Evolutionary conservation across 1,284 basidiomycete species (phyloP).

Genomic region (Volvariella surrecta): DNA sequence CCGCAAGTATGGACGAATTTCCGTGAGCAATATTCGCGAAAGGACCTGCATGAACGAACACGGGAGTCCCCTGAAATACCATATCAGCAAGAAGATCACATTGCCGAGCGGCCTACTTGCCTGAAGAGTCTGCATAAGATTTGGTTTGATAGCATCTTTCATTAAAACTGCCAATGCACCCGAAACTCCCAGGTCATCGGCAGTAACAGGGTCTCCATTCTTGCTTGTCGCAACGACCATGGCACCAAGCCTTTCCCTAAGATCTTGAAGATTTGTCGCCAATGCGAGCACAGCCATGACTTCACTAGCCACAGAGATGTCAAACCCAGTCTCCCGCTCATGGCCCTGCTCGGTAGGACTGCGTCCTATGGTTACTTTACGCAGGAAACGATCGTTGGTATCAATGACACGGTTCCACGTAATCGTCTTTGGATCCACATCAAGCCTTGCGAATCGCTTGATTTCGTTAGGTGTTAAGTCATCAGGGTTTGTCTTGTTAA

Average conservation of each 20-base stretch:
- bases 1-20: constrained; percentile 97
- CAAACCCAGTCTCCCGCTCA: constrained; percentile 87
- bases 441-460: constrained; percentile 83
- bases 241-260: constrained; percentile 84
- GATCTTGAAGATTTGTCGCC: constrained; percentile 83
- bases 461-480: constrained; percentile 92
- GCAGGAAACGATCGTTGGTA: constrained; percentile 95
- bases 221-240: constrained; percentile 99
- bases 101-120: constrained; percentile 21
- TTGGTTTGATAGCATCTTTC: constrained; percentile 99
- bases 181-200: constrained; percentile 94
- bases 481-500: constrained; percentile 90
- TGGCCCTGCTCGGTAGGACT: constrained; percentile 87
- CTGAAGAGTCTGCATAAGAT: constrained; percentile 97
- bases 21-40: constrained; percentile 99
- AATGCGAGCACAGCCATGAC: constrained; percentile 98
- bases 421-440: constrained; percentile 87
- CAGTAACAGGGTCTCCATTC: constrained; percentile 87
- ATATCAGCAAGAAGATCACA: not conserved
- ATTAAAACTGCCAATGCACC: constrained; percentile 96
- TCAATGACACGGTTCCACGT: constrained; percentile 99
- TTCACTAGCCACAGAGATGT: constrained; percentile 96
- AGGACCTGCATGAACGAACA: constrained; percentile 98
- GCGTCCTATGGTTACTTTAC: constrained; percentile 91
- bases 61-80: constrained; percentile 74